These are phyloP conservation scores for Suhomyces ambrosiae DNA, from an alignment of 1,139 yeast species.

Conservation along the genomic window DNA sequence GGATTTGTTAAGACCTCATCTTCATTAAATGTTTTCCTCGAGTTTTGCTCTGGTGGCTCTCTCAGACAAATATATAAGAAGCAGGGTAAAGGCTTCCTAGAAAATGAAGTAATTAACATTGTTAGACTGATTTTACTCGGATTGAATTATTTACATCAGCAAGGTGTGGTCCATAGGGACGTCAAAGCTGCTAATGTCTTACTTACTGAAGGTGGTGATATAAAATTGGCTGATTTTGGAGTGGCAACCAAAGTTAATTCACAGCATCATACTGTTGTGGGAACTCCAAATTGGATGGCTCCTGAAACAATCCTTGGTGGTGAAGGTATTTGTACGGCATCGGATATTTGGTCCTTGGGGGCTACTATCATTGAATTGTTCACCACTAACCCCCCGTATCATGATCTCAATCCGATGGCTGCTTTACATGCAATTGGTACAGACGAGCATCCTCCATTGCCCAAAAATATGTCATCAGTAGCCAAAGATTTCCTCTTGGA, in stretches of 20 bases:
- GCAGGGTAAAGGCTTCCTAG: slow-evolving; percentile 58
- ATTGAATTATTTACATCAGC: slow-evolving; percentile 63
- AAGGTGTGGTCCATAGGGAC: slow-evolving; percentile 77
- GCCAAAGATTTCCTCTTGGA: slow-evolving; percentile 66
- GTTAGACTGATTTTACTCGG: slow-evolving; percentile 77
- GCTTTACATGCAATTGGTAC: slow-evolving; percentile 92
- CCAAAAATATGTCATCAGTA: slow-evolving; percentile 54
- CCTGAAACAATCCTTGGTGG: slow-evolving; percentile 76
- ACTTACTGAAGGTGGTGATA: slow-evolving; percentile 57
- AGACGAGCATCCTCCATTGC: slow-evolving; percentile 79
- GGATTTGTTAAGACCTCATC: slow-evolving; percentile 77
- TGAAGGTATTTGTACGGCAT: slow-evolving; percentile 84
- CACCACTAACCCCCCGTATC: slow-evolving; percentile 88
- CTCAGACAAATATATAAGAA: slow-evolving; percentile 66
- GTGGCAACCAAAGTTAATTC: slow-evolving; percentile 61
- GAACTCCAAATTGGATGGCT: slow-evolving; percentile 89
- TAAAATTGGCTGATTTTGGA: slow-evolving; percentile 79
- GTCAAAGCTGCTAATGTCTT: slow-evolving; percentile 79
- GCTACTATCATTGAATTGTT: slow-evolving; percentile 87
- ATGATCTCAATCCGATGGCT: slow-evolving; percentile 79
- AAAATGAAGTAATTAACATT: slow-evolving; percentile 58
- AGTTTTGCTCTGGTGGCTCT: slow-evolving; percentile 85
- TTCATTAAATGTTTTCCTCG: slow-evolving; percentile 70
- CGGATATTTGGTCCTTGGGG: slow-evolving; percentile 93
- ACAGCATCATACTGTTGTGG: slow-evolving; percentile 51